A percentile compares a stretch with the other conserved stretches of the same genome.
These are phyloP conservation scores for Wallacemonas rigidus DNA, from an alignment of 208 protist genomes.

Conservation along the genomic window DNA sequence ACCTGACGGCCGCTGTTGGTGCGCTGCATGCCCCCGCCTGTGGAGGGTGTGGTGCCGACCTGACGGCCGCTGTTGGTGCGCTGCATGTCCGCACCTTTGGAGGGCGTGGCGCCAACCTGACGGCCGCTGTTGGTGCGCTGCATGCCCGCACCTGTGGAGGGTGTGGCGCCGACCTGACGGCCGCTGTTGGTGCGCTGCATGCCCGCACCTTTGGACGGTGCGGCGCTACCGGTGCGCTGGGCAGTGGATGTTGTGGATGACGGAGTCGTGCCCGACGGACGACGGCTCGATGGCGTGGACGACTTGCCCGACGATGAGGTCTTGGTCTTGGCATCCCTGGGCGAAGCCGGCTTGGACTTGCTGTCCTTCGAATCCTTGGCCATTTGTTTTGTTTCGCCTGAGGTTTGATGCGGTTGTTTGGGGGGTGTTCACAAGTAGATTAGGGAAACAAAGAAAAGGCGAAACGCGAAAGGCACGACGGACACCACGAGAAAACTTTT, in stretches of 20 bases:
- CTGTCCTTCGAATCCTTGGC: slow-evolving; percentile 9
- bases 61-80: not conserved
- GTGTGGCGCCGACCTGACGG: not conserved
- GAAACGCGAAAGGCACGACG: not conserved
- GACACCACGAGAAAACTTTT: too few species aligned
- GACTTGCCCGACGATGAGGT: not conserved
- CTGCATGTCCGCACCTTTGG: not conserved
- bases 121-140: not conserved
- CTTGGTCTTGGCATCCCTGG: slow-evolving; percentile 10
- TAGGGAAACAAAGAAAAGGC: not conserved
- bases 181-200: not conserved
- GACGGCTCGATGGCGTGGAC: not conserved
- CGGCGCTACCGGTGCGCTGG: not conserved
- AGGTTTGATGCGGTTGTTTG: not conserved
- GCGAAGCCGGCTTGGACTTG: slow-evolving; percentile 8
- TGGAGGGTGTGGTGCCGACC: not conserved
- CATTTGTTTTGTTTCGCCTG: slow-evolving; percentile 21
- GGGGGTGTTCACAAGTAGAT: not conserved
- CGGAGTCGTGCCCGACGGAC: slow-evolving; percentile 1
- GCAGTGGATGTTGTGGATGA: not conserved
- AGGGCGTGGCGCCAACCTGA: not conserved
- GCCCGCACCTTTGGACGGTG: not conserved
- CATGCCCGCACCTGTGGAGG: too few species aligned
- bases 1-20: slow-evolving; percentile 1
- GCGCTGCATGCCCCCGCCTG: not conserved